A percentile compares a stretch with the other conserved stretches of the same genome.
phyloP scores from a whole-genome alignment of 179 eudicot species.

The Heliamphora pulchella region DNA sequence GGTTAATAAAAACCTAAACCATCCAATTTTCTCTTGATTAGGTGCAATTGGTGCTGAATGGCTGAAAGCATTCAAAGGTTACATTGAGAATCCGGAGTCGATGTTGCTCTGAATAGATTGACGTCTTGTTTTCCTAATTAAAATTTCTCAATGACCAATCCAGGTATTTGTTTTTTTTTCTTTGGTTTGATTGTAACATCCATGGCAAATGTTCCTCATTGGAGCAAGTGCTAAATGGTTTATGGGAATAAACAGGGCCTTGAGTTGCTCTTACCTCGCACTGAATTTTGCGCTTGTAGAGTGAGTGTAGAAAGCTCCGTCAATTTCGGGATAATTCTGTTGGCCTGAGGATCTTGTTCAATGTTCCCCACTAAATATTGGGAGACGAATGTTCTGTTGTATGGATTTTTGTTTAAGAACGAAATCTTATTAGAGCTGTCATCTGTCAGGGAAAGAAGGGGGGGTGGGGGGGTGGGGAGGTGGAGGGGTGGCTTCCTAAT shows the following conservation, averaged over 20 bases:
- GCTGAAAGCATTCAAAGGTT: conserved; percentile 94
- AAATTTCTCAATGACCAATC: conserved; percentile 8
- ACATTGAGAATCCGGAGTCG: conserved; percentile 83
- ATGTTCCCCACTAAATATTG: not conserved
- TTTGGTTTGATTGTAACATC: conserved; percentile 5
- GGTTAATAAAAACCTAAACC: not conserved
- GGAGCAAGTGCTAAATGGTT: conserved; percentile 7
- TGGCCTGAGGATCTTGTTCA: not conserved
- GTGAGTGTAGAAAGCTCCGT: conserved; percentile 24
- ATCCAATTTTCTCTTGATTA: conserved; percentile 16
- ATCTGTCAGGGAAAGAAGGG: too few species aligned
- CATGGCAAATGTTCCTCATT: conserved; percentile 7
- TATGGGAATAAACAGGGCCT: conserved; percentile 19
- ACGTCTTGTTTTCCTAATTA: not conserved
- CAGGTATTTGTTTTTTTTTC: not conserved
- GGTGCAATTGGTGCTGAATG: conserved; percentile 99
- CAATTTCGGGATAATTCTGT: conserved; percentile 6
- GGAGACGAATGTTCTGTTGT: not conserved
- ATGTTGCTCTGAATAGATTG: conserved; percentile 62
- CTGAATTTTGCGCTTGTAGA: conserved; percentile 26
- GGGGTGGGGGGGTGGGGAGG: not conserved
- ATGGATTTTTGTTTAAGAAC: not conserved
- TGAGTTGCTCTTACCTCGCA: conserved; percentile 10
- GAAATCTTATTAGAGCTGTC: too few species aligned
- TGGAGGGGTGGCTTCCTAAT: not conserved